Evolutionary conservation across 2,329 filamentous ascomycete species (phyloP).

Genomic region (Geosmithia morbida): DNA sequence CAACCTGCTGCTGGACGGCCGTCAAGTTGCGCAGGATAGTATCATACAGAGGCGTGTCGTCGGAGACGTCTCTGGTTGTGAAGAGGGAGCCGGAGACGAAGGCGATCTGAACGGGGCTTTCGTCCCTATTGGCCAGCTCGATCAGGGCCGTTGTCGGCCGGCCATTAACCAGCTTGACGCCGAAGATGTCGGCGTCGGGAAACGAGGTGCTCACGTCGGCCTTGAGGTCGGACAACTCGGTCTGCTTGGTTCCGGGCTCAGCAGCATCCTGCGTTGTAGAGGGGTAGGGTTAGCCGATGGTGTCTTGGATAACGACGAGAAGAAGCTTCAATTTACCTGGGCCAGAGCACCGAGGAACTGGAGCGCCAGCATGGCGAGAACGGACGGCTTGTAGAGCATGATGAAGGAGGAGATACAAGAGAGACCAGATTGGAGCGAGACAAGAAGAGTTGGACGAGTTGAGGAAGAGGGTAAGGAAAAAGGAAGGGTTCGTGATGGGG

Average conservation of each 20-base stretch:
- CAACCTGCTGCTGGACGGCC: slow-evolving; percentile 54
- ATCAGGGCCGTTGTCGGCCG: slow-evolving; percentile 71
- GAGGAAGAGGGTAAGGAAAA: slow-evolving; percentile 2
- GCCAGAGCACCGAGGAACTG: slow-evolving; percentile 51
- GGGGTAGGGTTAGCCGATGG: slow-evolving; percentile 1
- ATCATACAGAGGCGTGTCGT: slow-evolving; percentile 25
- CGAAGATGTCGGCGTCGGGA: slow-evolving; percentile 70
- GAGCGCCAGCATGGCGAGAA: slow-evolving; percentile 57
- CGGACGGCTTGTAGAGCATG: slow-evolving; percentile 65
- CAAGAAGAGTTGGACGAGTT: slow-evolving; percentile 2
- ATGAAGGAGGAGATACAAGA: slow-evolving; percentile 1
- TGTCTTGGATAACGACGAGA: too few species aligned
- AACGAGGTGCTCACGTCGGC: slow-evolving; percentile 51
- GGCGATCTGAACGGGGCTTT: slow-evolving; percentile 56
- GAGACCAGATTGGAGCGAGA: slow-evolving; percentile 4
- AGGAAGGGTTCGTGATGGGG: not conserved
- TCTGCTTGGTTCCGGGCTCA: slow-evolving; percentile 9
- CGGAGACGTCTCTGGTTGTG: slow-evolving; percentile 35
- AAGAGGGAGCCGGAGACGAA: slow-evolving; percentile 66
- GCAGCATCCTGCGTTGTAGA: slow-evolving; percentile 6
- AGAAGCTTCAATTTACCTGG: slow-evolving; percentile 33
- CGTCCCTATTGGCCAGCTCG: slow-evolving; percentile 74
- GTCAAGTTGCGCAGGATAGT: slow-evolving; percentile 75
- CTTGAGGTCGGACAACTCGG: slow-evolving; percentile 26
- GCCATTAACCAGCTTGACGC: slow-evolving; percentile 91